Percentiles rank a stretch among this genome's conserved stretches.
Evolutionary conservation across 345 rosid genomes (phyloP).

Genomic region (Corymbia maculata): DNA sequence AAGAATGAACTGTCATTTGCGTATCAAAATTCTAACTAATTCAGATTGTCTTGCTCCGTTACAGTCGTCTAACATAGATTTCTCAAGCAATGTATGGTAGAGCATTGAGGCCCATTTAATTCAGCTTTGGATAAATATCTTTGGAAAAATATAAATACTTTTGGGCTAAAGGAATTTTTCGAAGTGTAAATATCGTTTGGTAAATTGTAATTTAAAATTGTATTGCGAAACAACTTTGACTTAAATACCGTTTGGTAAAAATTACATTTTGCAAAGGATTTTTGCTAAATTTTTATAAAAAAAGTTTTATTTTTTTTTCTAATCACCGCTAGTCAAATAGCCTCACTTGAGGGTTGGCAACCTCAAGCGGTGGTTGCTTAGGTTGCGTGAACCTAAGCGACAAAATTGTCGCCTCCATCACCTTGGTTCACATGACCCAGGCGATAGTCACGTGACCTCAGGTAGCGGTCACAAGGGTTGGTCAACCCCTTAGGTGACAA

Average conservation of each 20-base stretch:
- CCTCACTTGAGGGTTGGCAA: no score
- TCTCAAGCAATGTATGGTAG: background rate
- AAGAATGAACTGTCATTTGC: background rate
- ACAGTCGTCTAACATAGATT: background rate
- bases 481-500: no score
- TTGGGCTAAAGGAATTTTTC: background rate
- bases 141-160: fast-evolving
- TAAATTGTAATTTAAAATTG: no score
- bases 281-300: no score
- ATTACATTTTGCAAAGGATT: background rate
- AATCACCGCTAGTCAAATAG: no score
- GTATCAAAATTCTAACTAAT: background rate
- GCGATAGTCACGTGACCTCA: no score
- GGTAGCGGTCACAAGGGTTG: no score
- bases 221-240: fast-evolving
- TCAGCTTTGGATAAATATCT: fast-evolving
- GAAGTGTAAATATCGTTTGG: fast-evolving
- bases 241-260: fast-evolving
- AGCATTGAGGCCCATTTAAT: background rate
- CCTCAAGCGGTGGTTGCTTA: no score
- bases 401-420: no score
- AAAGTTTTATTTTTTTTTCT: no score
- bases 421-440: no score
- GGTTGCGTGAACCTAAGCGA: no score
- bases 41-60: background rate